Evolutionary conservation across 2,329 filamentous ascomycete genomes (phyloP).

Genomic region (Thyridium curvatum): DNA sequence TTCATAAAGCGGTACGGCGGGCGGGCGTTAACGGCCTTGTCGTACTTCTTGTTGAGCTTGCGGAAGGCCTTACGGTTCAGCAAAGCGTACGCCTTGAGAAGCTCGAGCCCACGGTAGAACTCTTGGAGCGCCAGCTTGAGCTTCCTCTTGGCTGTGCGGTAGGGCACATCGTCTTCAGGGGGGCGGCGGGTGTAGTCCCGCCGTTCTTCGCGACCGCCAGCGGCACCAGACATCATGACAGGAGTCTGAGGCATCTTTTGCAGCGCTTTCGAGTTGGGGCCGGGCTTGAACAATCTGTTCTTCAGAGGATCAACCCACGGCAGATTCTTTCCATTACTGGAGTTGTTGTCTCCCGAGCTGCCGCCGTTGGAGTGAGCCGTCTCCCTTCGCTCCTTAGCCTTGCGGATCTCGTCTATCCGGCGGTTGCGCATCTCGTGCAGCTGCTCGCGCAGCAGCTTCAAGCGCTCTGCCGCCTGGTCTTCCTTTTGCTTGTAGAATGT

Average conservation of each 20-base stretch:
- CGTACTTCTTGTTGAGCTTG: conserved; percentile 98
- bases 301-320: conserved; percentile 48
- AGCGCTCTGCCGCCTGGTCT: conserved; percentile 68
- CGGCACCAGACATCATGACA: conserved; percentile 23
- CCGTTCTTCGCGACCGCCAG: conserved; percentile 18
- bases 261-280: conserved; percentile 55
- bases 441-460: conserved; percentile 70
- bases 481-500: conserved; percentile 85
- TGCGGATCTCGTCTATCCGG: conserved; percentile 64
- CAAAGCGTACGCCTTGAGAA: conserved; percentile 85
- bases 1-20: conserved; percentile 78
- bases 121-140: conserved; percentile 87
- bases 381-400: conserved; percentile 25
- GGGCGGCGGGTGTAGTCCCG: conserved; percentile 45
- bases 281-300: conserved; percentile 46
- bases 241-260: conserved; percentile 48
- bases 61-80: conserved; percentile 90
- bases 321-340: too few relatives aligned
- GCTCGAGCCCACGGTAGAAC: conserved; percentile 84
- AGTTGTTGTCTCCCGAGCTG: conserved; percentile 8
- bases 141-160: conserved; percentile 83
- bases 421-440: conserved; percentile 89
- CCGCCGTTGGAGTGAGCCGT: conserved; percentile 13
- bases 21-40: conserved; percentile 78
- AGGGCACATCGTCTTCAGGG: conserved; percentile 60